Base-by-base conservation (phyloP, 768 basidiomycete genomes). In the Lactifluus piperatus region DNA sequence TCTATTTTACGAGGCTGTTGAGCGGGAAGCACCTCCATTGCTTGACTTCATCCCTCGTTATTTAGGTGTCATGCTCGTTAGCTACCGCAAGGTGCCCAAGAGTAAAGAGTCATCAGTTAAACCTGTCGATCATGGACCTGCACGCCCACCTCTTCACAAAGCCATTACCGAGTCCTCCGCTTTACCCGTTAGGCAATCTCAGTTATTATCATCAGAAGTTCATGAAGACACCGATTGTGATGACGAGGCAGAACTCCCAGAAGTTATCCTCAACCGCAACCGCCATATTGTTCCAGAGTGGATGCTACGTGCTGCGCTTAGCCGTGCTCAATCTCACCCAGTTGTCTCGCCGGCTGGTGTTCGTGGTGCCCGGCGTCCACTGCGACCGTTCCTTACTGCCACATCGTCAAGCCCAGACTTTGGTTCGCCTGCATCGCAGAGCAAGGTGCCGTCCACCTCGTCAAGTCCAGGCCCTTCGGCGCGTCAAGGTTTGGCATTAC, bases 1-100 rank as follows among this genome's bases (percentile, higher is more conserved):
- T 69, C 77, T 97, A 48, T 97, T 99, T 69, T 99, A 99, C 70
- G 97, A 99, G 70, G 83, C 94, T 2, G 93, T 98, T 32, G 97
- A 99, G 70, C 81, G 86, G 27, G 91, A 93, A 67, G 91, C 91
- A 0, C 95, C 97, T 0, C 93, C 91, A 4, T 78, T 99, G 9
- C 79, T 98, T 4, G 87, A 82, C 14, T 99, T 92, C 68, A 97
- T 97, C 60, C 97, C 97, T n/a, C 86, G 94, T 45, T 99, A 99
- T 72, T 79, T 99, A 16, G 97, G 97, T 24, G 97, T 99, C 55
- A 97, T 99, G 93, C 81, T 98, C 43, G 95, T 99, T 66, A 95
- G 88, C 53, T 98, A 98, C 69, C 84, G 97, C 26, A 82, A 87
- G 14, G 88, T 92, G 1, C 72, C 60, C 16, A 65, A 58, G 45